Evolutionary conservation across 2,329 filamentous ascomycete species (phyloP).

Genomic region (Phyllachora maydis): DNA sequence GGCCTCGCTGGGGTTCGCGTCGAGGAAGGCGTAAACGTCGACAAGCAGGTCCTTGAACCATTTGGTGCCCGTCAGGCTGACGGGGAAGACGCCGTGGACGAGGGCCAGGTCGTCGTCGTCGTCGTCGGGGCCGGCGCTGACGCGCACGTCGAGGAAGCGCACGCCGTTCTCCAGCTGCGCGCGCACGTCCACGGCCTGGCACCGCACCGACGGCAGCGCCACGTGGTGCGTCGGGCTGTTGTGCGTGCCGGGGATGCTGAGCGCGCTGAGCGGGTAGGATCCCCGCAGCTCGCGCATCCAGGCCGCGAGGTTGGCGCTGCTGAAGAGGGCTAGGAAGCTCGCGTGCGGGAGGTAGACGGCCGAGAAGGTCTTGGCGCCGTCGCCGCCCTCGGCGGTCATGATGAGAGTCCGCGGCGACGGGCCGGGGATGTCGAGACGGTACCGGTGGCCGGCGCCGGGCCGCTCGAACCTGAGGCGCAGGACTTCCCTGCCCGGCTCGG

Average conservation of each 20-base stretch:
- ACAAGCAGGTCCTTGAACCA: conserved; percentile 56
- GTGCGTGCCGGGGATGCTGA: conserved; percentile 89
- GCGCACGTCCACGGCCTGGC: conserved; percentile 59
- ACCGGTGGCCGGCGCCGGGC: conserved; percentile 30
- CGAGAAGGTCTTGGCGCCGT: conserved; percentile 31
- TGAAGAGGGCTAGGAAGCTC: conserved; percentile 43
- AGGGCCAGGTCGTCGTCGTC: conserved; percentile 50
- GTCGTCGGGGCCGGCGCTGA: conserved; percentile 14
- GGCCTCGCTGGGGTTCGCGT: conserved; percentile 58
- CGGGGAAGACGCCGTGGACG: conserved; percentile 78
- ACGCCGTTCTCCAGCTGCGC: conserved; percentile 78
- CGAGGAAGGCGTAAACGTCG: conserved; percentile 55
- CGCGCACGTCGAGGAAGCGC: conserved; percentile 82
- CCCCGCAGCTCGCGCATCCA: conserved; percentile 72
- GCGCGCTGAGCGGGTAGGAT: conserved; percentile 50
- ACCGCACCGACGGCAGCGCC: conserved; percentile 80
- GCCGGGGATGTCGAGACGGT: conserved; percentile 55
- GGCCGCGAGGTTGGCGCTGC: conserved; percentile 42
- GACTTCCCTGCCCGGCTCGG: conserved; percentile 38
- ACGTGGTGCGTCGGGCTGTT: conserved; percentile 75
- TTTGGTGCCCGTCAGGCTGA: conserved; percentile 64
- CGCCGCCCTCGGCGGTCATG: conserved; percentile 33
- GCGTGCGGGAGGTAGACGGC: conserved; percentile 40
- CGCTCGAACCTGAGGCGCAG: conserved; percentile 55
- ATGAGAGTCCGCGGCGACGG: conserved; percentile 35